Conservation (phyloP, 75 land plant species). For the Cryptomeria japonica region DNA sequence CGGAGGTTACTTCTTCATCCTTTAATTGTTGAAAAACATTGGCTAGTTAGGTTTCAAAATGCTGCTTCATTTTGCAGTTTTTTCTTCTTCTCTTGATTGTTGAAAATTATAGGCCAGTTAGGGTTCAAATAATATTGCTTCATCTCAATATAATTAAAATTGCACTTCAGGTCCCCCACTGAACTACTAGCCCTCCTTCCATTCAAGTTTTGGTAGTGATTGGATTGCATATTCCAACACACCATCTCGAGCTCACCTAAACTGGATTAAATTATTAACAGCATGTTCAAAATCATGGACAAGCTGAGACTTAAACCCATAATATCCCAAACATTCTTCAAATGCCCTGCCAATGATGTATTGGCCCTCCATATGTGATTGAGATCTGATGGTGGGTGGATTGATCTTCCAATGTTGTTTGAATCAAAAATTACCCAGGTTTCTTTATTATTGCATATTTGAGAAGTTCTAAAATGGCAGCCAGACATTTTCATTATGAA, state of each 20-base stretch:
- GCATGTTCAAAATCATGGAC: not conserved
- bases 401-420: too few relatives aligned
- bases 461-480: not conserved
- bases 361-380: not conserved
- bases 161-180: not conserved
- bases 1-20: too few relatives aligned
- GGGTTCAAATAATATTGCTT: too few relatives aligned
- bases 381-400: not conserved
- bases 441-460: too few relatives aligned
- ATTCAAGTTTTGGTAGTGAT: not conserved
- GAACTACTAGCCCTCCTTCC: not conserved
- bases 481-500: not conserved
- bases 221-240: not conserved
- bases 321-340: not conserved
- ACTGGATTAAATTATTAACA: not conserved
- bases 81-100: not conserved
- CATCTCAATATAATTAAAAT: too few relatives aligned
- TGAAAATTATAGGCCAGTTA: not conserved
- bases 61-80: not conserved
- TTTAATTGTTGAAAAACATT: too few relatives aligned
- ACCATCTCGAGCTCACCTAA: not conserved
- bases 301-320: not conserved
- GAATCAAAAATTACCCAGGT: not conserved
- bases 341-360: not conserved
- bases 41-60: not conserved